A percentile compares a stretch with the other conserved stretches of the same genome.
Evolutionary conservation across 2,329 filamentous ascomycete species (phyloP).

Genomic region (Aspergillus sp.): DNA sequence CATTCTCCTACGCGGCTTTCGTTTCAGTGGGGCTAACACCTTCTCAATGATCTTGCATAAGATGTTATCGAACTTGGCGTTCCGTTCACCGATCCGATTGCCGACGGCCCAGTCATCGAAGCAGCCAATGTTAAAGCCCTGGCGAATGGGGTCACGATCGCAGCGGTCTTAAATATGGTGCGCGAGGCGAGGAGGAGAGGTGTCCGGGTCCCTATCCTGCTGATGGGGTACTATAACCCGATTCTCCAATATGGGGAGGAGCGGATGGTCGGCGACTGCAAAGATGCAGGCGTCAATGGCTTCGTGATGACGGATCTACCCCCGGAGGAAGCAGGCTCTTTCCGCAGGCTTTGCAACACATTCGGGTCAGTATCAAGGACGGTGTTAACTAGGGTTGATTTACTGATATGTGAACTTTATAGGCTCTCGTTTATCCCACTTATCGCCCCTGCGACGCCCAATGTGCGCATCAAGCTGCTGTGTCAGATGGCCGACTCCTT

Average conservation of each 20-base stretch:
- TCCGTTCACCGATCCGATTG: constrained; percentile 94
- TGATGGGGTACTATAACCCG: constrained; percentile 99
- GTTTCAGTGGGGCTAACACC: too few species aligned
- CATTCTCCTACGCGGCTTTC: too few species aligned
- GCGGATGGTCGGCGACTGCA: constrained; percentile 74
- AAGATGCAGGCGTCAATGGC: constrained; percentile 81
- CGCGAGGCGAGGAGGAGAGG: constrained; percentile 72
- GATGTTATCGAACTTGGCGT: constrained; percentile 93
- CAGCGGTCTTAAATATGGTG: constrained; percentile 76
- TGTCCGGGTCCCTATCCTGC: constrained; percentile 74
- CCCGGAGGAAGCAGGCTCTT: constrained; percentile 90
- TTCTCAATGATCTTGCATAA: constrained; percentile 30
- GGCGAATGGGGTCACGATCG: constrained; percentile 78
- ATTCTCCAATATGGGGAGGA: constrained; percentile 89
- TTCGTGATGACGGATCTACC: constrained; percentile 97
- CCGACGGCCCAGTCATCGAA: constrained; percentile 93
- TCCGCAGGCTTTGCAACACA: constrained; percentile 52
- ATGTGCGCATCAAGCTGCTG: constrained; percentile 84
- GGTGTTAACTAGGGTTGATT: too few species aligned
- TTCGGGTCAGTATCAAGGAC: too few species aligned
- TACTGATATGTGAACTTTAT: constrained; percentile 38
- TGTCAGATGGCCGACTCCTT: constrained; percentile 95
- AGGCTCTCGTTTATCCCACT: constrained; percentile 89
- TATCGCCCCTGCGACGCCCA: constrained; percentile 86
- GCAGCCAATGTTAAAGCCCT: constrained; percentile 85